phyloP scores from a whole-genome alignment of 1,139 yeast species.

The Yamadazyma spencermartinsiae region DNA sequence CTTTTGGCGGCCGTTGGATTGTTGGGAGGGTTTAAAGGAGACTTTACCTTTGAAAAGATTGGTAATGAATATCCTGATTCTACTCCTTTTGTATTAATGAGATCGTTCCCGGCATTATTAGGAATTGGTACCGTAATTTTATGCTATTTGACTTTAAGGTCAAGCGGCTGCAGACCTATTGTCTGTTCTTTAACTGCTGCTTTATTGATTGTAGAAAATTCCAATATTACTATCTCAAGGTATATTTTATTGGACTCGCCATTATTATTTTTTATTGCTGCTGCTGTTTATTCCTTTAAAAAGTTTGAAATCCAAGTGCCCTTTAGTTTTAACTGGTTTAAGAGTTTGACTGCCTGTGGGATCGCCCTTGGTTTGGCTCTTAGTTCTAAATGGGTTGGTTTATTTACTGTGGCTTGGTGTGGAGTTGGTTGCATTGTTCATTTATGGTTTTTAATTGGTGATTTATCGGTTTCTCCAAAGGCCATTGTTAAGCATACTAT shows the following conservation, averaged over 20 bases:
- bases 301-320: constrained; percentile 79
- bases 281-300: constrained; percentile 76
- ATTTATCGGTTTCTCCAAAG: constrained; percentile 59
- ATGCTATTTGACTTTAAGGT: constrained; percentile 76
- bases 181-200: constrained; percentile 69
- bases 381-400: constrained; percentile 95
- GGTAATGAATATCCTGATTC: constrained; percentile 62
- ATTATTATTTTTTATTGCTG: constrained; percentile 84
- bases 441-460: constrained; percentile 88
- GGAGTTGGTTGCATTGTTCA: constrained; percentile 75
- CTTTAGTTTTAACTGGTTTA: constrained; percentile 69
- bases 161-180: constrained; percentile 82
- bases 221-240: constrained; percentile 85
- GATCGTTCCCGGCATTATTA: constrained; percentile 78
- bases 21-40: constrained; percentile 76
- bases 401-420: constrained; percentile 92
- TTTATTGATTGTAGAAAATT: constrained; percentile 77
- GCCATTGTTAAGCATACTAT: constrained; percentile 54
- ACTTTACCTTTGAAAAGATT: constrained; percentile 68
- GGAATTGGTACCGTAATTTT: constrained; percentile 81
- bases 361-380: constrained; percentile 84
- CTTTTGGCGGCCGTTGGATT: constrained; percentile 75
- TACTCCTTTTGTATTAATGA: constrained; percentile 79
- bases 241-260: constrained; percentile 92
- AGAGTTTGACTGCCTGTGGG: constrained; percentile 71